Conservation (phyloP, 2,329 filamentous ascomycete species). For the Dactylellina drechsleri region DNA sequence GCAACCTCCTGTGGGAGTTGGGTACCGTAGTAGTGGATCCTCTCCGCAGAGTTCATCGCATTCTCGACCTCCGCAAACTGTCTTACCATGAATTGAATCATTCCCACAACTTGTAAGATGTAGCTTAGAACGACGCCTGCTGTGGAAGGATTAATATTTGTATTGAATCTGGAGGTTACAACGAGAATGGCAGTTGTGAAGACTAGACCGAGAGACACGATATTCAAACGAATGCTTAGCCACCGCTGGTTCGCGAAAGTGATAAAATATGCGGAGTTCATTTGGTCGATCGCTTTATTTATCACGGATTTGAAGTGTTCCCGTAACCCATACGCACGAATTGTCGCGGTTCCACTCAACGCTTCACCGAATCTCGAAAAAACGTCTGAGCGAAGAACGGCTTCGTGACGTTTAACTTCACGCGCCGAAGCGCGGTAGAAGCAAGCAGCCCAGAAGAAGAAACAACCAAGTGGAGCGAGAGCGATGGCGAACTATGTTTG, state of each 20-base stretch:
- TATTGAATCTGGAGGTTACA: conserved; percentile 86
- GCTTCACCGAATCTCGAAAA: conserved; percentile 93
- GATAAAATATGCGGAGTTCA: conserved; percentile 93
- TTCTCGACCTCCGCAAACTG: conserved; percentile 98
- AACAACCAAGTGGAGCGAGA: conserved; percentile 73
- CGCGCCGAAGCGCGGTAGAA: conserved; percentile 93
- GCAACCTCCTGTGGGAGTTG: conserved; percentile 90
- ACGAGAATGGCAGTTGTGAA: conserved; percentile 90
- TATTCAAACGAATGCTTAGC: conserved; percentile 85
- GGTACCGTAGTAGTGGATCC: conserved; percentile 92
- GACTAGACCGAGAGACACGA: conserved; percentile 83
- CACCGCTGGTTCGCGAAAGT: conserved; percentile 96
- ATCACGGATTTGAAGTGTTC: conserved; percentile 79
- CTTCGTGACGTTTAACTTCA: conserved; percentile 93
- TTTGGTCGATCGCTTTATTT: conserved; percentile 80
- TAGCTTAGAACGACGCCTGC: conserved; percentile 90
- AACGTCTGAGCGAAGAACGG: conserved; percentile 84
- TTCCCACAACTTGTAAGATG: conserved; percentile 89
- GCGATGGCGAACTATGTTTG: conserved; percentile 81
- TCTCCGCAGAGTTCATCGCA: conserved; percentile 99
- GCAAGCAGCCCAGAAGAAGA: conserved; percentile 82
- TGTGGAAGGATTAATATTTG: conserved; percentile 84
- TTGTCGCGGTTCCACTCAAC: conserved; percentile 81
- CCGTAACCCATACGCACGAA: conserved; percentile 87
- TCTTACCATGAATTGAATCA: conserved; percentile 96